phyloP scores from a whole-genome alignment of 1,284 basidiomycete genomes.

The Rhodotorula sp. region DNA sequence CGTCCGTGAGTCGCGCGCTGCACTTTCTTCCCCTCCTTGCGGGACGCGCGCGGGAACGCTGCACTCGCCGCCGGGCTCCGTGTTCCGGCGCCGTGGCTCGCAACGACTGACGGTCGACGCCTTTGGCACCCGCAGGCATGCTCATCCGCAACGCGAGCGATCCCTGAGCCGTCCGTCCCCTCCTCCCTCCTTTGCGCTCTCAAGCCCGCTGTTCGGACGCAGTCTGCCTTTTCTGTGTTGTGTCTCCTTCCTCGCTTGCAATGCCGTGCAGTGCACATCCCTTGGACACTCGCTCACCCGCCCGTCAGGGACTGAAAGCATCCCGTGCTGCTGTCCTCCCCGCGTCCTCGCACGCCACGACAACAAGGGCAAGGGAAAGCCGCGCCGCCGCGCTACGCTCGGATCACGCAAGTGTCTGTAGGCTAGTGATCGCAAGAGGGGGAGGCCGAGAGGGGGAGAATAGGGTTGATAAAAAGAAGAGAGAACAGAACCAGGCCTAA shows the following conservation, averaged over 20 bases:
- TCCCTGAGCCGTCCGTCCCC: constrained; percentile 12
- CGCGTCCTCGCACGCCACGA: too few relatives aligned
- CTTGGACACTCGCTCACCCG: not conserved
- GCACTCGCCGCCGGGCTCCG: too few relatives aligned
- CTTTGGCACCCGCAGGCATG: constrained; percentile 25
- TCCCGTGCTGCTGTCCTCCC: too few relatives aligned
- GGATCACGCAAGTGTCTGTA: not conserved
- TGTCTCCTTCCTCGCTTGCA: not conserved
- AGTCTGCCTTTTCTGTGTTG: not conserved
- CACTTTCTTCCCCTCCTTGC: not conserved
- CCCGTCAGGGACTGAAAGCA: not conserved
- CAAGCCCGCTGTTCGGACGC: too few relatives aligned
- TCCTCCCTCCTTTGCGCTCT: too few relatives aligned
- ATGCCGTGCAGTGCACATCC: not conserved
- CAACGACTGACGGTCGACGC: too few relatives aligned
- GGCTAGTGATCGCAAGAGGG: not conserved
- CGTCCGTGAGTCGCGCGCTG: constrained; percentile 48
- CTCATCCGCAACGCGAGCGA: constrained; percentile 41
- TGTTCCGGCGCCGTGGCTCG: too few relatives aligned
- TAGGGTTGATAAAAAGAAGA: not conserved
- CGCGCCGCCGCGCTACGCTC: not conserved
- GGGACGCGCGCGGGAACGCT: too few relatives aligned
- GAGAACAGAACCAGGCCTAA: not conserved
- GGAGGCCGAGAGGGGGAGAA: too few relatives aligned
- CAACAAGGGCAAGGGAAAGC: not conserved